A percentile compares a stretch with the other conserved stretches of the same genome.
Conservation (phyloP, 495 filamentous ascomycete genomes). For the Hypoxylon lienhwacheense region DNA sequence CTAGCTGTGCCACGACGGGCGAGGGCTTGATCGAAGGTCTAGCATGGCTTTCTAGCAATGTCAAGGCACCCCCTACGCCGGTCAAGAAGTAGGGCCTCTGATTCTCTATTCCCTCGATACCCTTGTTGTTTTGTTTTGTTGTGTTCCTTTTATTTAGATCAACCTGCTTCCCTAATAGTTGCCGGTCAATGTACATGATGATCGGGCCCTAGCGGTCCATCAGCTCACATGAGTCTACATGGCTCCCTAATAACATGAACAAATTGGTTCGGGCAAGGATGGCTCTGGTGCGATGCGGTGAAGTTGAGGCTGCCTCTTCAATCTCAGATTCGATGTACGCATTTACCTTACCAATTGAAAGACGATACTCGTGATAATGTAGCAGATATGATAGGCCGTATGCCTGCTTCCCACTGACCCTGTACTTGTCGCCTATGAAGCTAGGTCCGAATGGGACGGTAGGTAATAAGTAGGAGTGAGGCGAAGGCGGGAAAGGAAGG, state of each 20-base stretch:
- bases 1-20: conserved; percentile 90
- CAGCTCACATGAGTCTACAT: neutral
- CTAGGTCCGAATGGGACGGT: too few relatives aligned
- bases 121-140: conserved; percentile 20
- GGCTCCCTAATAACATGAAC: conserved; percentile 13
- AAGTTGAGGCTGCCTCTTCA: neutral
- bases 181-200: neutral
- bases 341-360: neutral
- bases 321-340: conserved; percentile 1
- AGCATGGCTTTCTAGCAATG: conserved; percentile 91
- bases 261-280: conserved; percentile 15
- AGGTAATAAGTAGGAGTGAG: too few relatives aligned
- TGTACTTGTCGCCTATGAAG: too few relatives aligned
- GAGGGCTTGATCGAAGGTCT: conserved; percentile 94
- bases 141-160: conserved; percentile 20
- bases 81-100: conserved; percentile 50
- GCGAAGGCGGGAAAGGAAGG: too few relatives aligned
- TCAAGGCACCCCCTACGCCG: conserved; percentile 69
- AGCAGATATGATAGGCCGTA: too few relatives aligned
- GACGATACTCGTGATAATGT: neutral
- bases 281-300: conserved; percentile 1
- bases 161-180: conserved; percentile 1
- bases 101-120: conserved; percentile 27
- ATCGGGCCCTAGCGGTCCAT: neutral
- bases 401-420: too few relatives aligned